Base-by-base conservation (phyloP, 805 yeast species). In the Myxozyma sirexii region DNA sequence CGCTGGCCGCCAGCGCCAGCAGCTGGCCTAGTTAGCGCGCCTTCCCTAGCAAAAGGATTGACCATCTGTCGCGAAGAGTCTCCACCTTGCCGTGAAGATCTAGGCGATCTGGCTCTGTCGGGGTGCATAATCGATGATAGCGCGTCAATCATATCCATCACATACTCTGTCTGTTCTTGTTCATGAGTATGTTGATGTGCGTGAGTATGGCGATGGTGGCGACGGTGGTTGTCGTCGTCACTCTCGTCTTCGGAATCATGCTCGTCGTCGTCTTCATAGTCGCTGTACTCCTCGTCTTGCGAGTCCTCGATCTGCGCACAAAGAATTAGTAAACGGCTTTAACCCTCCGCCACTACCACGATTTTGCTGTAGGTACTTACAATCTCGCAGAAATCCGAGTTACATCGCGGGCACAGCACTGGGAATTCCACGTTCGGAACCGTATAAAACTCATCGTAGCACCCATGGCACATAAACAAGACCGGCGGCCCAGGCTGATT, bases 251-350 rank as follows among this genome's bases (percentile, higher is more conserved):
- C 33, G 64, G 75, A 38, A 66, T 56, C 64, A 38, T 70, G 76
- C 23, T 74, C 77, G 37, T 75, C 82, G 54, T 80, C 83, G 33
- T 79, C 83, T 59, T 80, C 82, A 60, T 57, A 56, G 5, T 44
- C 56, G 61, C 66, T 37, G 66, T 59, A 60, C 44, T 69, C 77
- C 23, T 75, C 76, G 38, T 73, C 82, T 50, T 80, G 82, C 27
- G 79, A 82, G 61, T 80, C 56, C 12, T 19, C 45, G n/a, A n/a
- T n/a, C n/a, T n/a, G n/a, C n/a, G n/a, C n/a, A n/a, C n/a, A n/a
- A n/a, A n/a, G n/a, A n/a, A n/a, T 19, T 17, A 17, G 26, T 23
- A 12, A 19, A 23, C 17, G 17, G 45, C 3, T 15, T 19, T 41
- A 13, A 12, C 23, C 26, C 17, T 17, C 45, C 12, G n/a, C n/a